Percentiles rank a stretch among this genome's conserved stretches.
Evolutionary conservation across 192 early-diverging fungal species (phyloP).

Genomic region (Piromyces finnis): DNA sequence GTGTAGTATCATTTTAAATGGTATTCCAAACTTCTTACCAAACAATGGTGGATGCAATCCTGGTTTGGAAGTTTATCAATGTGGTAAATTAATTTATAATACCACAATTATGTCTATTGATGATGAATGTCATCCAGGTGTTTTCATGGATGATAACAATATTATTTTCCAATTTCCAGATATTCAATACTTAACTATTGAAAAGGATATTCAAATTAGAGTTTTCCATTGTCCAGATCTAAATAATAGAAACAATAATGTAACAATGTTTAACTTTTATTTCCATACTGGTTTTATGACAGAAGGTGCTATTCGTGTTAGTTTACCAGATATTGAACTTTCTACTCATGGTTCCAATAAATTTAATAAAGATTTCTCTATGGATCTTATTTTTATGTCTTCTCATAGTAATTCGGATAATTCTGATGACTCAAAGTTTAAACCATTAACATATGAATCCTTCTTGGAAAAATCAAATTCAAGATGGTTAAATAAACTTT

Average conservation of each 20-base stretch:
- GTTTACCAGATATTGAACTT: conserved; percentile 22
- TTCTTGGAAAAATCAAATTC: conserved; percentile 13
- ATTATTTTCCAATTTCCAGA: conserved; percentile 5
- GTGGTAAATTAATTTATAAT: conserved; percentile 1
- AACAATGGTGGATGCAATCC: conserved; percentile 10
- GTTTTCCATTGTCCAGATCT: conserved; percentile 10
- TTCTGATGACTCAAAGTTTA: neutral
- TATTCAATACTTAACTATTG: conserved; percentile 5
- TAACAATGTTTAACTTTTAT: conserved; percentile 28
- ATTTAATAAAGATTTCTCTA: conserved; percentile 15
- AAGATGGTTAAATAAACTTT: conserved; percentile 16
- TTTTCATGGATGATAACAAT: neutral
- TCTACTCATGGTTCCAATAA: conserved; percentile 13
- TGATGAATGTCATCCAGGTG: conserved; percentile 2
- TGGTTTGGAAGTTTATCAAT: conserved; percentile 28
- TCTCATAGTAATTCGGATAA: neutral
- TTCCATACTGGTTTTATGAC: conserved; percentile 45
- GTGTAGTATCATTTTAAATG: conserved; percentile 20
- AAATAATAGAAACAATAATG: conserved; percentile 9
- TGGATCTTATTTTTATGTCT: conserved; percentile 24
- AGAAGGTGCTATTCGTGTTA: conserved; percentile 30
- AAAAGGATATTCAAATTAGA: conserved; percentile 23
- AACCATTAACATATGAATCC: conserved; percentile 7
- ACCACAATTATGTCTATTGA: neutral
- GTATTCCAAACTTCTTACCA: conserved; percentile 16